Base-by-base conservation (phyloP, 2,329 filamentous ascomycete genomes). In the Venturia oleaginea region DNA sequence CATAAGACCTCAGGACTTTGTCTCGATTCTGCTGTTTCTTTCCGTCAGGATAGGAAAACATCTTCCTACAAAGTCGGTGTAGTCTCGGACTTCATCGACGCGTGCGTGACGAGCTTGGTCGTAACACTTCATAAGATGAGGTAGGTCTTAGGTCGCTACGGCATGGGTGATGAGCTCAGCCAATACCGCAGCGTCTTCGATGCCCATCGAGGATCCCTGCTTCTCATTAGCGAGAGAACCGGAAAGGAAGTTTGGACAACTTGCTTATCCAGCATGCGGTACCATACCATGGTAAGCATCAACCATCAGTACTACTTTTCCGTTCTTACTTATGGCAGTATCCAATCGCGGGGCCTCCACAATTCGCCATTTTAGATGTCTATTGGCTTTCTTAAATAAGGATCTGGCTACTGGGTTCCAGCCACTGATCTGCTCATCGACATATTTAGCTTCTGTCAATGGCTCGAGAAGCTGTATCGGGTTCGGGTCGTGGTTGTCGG, bases 241-340 rank as follows among this genome's bases (percentile, higher is more conserved):
- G 6, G 8, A 24, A 13, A 30, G 24, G 30, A 4, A 6, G 10
- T 30, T 10, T 27, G 4, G 48, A 22, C 3, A 30, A 22, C 48
- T 11, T 15, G 30, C 48, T 17, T 54, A 2, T 27, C 43, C 55
- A 4, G 59, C 43, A 22, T 48, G 27, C 1, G 64, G 64, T 1
- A 54, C 38, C 60, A 65, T 63, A 13, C 43, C 64, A 22, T 65
- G 64, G 22, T 34, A 57, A 1, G 64, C 61, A 61, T 65, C 64
- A 1, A 61, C 64, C 22, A 64, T 57, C 24, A 65, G 34, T 32
- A 65, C 59, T 17, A 59, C 54, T 37, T 64, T 65, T 37, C 64
- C 60, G 30, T 22, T 48, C 11, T 51, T 22, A 24, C 34, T 40
- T 3, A 51, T 24, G 34, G 42, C 37, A 2, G 37, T 65, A 22